Conservation (phyloP, 257 asterid species). For the Scutellaria baicalensis region DNA sequence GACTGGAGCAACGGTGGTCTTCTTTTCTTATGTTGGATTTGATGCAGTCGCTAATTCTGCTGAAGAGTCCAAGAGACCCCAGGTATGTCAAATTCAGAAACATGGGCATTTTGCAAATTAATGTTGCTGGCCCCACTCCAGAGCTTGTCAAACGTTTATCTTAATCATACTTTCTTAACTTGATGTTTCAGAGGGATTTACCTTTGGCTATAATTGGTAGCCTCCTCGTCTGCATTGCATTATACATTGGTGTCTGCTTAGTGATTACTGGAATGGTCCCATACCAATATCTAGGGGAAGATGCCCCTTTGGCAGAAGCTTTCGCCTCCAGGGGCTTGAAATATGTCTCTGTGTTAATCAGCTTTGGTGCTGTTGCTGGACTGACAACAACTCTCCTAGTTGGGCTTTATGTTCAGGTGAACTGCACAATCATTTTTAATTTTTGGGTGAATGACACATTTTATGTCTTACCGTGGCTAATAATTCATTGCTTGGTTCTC, state of each 20-base stretch:
- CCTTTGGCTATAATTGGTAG: conserved; percentile 89
- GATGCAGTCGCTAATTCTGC: conserved; percentile 96
- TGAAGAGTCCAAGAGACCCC: conserved; percentile 85
- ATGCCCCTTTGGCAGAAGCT: conserved; percentile 91
- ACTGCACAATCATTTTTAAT: background rate
- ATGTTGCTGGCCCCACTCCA: background rate
- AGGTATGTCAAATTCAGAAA: conserved; percentile 38
- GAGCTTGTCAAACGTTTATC: background rate
- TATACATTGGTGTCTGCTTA: conserved; percentile 78
- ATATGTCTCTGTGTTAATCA: conserved; percentile 61
- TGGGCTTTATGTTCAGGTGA: conserved; percentile 92
- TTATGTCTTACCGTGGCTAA: background rate
- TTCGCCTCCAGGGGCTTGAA: conserved; percentile 61
- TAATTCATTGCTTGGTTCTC: conserved; percentile 11
- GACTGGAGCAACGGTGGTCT: conserved; percentile 88
- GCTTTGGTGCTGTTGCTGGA: conserved; percentile 95
- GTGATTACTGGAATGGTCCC: conserved; percentile 96
- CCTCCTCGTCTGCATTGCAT: conserved; percentile 61
- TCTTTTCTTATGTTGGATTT: conserved; percentile 91
- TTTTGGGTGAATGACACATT: conserved; percentile 1
- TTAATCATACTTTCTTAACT: conserved; percentile 10
- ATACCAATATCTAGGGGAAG: conserved; percentile 69
- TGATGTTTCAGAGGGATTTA: conserved; percentile 63
- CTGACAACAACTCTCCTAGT: conserved; percentile 83
- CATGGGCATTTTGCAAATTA: background rate